phyloP scores from a whole-genome alignment of 2,329 filamentous ascomycete genomes.

The Neofusicoccum sp. region DNA sequence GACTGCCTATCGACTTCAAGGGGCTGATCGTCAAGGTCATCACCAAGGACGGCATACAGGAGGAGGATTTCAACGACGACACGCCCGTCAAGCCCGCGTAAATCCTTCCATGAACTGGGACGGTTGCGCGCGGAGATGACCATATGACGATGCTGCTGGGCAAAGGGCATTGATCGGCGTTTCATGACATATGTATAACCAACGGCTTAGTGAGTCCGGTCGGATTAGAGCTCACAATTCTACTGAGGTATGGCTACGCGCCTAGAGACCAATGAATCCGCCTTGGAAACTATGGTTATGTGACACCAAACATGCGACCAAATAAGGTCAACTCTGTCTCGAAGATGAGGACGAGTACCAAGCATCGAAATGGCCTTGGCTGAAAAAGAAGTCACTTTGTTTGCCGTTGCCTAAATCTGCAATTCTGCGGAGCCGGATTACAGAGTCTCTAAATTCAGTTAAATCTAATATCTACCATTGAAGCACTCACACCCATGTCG shows the following conservation, averaged over 20 bases:
- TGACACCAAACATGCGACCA: too few species aligned
- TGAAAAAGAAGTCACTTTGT: too few species aligned
- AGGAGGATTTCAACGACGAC: constrained; percentile 82
- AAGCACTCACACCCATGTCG: too few species aligned
- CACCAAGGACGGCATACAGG: constrained; percentile 87
- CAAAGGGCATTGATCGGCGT: constrained; percentile 5
- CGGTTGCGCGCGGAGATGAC: not conserved
- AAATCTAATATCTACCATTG: too few species aligned
- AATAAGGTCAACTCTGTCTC: too few species aligned
- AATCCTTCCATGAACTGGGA: not conserved
- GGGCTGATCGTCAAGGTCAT: constrained; percentile 90
- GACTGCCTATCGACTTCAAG: constrained; percentile 98
- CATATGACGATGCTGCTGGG: not conserved
- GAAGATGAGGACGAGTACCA: too few species aligned
- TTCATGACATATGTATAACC: constrained; percentile 3
- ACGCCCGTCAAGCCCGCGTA: constrained; percentile 57
- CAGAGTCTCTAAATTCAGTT: too few species aligned
- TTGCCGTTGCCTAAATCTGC: too few species aligned
- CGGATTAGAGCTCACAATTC: not conserved
- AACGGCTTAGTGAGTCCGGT: not conserved
- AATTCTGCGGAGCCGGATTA: too few species aligned
- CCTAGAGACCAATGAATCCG: not conserved
- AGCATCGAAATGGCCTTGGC: too few species aligned
- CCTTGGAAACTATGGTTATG: too few species aligned
- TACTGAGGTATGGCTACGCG: not conserved